These are phyloP conservation scores for Rhododendron vialii DNA, from an alignment of 148 eudicot genomes.

Conservation along the genomic window DNA sequence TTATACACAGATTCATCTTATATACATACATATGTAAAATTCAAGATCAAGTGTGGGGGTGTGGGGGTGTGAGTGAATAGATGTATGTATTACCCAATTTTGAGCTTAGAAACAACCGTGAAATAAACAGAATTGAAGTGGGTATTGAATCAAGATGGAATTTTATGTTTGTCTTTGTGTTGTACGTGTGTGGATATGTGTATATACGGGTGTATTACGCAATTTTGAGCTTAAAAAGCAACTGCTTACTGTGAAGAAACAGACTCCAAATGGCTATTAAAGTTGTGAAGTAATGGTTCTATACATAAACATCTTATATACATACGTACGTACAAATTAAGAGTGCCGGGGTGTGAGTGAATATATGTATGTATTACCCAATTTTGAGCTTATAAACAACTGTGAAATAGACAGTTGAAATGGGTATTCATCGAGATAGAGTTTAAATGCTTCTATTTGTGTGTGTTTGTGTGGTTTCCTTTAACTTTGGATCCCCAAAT, in stretches of 20 bases:
- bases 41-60: not conserved
- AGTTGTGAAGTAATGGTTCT: not conserved
- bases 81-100: not conserved
- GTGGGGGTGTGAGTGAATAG: not conserved
- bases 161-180: not conserved
- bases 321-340: not conserved
- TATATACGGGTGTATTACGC: not conserved
- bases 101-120: not conserved
- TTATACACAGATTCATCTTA: not conserved
- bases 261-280: too few species aligned
- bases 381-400: not conserved
- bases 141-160: not conserved
- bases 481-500: slow-evolving; percentile 75
- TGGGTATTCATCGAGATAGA: not conserved
- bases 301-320: not conserved
- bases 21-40: not conserved
- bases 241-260: not conserved
- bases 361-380: not conserved
- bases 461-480: slow-evolving; percentile 35
- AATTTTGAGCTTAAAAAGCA: not conserved
- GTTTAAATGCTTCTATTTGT: not conserved
- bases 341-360: not conserved
- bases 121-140: not conserved
- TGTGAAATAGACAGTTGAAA: not conserved
- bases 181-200: not conserved